Evolutionary conservation across 2,329 filamentous ascomycete species (phyloP).

Genomic region (Monilinia vaccinii-corymbosi): DNA sequence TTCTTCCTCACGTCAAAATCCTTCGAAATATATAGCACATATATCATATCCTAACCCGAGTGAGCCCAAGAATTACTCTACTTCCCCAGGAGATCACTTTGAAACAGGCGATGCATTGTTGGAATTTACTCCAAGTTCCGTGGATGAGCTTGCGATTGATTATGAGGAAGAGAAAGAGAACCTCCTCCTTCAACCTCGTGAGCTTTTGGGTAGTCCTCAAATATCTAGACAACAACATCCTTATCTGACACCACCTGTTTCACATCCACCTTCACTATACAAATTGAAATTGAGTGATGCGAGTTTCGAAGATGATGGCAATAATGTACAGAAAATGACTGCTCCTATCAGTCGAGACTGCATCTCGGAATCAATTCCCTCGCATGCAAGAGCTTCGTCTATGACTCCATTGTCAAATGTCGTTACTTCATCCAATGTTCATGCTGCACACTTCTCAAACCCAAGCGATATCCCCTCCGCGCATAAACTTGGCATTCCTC

Average conservation of each 20-base stretch:
- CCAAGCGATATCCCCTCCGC: constrained; percentile 47
- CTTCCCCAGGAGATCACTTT: constrained; percentile 18
- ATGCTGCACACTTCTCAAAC: constrained; percentile 61
- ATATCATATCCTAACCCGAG: constrained; percentile 12
- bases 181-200: constrained; percentile 18
- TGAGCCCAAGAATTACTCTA: constrained; percentile 16
- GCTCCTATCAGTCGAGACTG: constrained; percentile 33
- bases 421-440: constrained; percentile 52
- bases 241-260: constrained; percentile 52
- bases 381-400: constrained; percentile 36
- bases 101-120: constrained; percentile 18
- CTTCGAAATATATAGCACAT: constrained; percentile 20
- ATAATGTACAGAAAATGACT: constrained; percentile 30
- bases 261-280: constrained; percentile 38
- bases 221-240: constrained; percentile 28
- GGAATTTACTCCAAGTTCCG: constrained; percentile 23
- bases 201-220: constrained; percentile 20
- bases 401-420: constrained; percentile 54
- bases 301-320: constrained; percentile 33
- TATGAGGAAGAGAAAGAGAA: constrained; percentile 19
- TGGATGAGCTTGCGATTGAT: constrained; percentile 20
- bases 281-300: constrained; percentile 35
- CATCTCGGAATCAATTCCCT: constrained; percentile 36
- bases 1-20: constrained; percentile 42
- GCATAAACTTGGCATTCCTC: constrained; percentile 40